These are phyloP conservation scores for Candida pseudofarinosa DNA, from an alignment of 805 yeast species.

Conservation along the genomic window DNA sequence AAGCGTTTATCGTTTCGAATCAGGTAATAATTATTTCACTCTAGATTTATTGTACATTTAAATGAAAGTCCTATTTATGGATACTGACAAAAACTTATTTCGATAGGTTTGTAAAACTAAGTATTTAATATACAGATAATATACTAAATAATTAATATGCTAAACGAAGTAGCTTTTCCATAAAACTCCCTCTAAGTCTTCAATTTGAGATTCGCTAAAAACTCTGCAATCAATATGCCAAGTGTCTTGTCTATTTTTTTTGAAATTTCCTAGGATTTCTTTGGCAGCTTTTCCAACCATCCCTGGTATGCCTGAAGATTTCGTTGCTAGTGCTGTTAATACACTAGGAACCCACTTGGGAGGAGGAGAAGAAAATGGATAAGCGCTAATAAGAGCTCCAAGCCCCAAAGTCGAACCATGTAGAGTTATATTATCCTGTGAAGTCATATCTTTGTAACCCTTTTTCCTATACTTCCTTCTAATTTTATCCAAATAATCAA, in stretches of 20 bases:
- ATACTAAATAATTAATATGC: not conserved
- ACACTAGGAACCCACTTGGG: conserved; percentile 85
- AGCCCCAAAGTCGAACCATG: conserved; percentile 89
- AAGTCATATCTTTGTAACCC: conserved; percentile 31
- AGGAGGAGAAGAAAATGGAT: conserved; percentile 87
- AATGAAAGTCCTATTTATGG: not conserved
- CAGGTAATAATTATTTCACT: too few relatives aligned
- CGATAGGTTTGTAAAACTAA: not conserved
- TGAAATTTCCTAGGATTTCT: conserved; percentile 74
- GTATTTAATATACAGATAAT: not conserved
- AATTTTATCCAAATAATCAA: conserved; percentile 35
- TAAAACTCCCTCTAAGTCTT: conserved; percentile 89
- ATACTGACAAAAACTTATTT: not conserved
- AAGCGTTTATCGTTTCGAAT: too few relatives aligned
- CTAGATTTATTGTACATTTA: not conserved
- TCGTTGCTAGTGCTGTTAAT: conserved; percentile 63
- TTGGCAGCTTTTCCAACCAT: conserved; percentile 81
- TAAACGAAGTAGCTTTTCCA: conserved; percentile 90
- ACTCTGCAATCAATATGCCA: conserved; percentile 86
- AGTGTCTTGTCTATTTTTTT: conserved; percentile 88
- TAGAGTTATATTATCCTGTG: conserved; percentile 43
- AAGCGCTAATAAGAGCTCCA: conserved; percentile 85
- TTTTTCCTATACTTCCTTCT: conserved; percentile 37
- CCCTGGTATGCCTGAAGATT: conserved; percentile 71
- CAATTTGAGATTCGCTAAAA: conserved; percentile 75